A percentile compares a stretch with the other conserved stretches of the same genome.
Conservation (phyloP, 2,329 filamentous ascomycete species). For the Diaporthe australafricana region DNA sequence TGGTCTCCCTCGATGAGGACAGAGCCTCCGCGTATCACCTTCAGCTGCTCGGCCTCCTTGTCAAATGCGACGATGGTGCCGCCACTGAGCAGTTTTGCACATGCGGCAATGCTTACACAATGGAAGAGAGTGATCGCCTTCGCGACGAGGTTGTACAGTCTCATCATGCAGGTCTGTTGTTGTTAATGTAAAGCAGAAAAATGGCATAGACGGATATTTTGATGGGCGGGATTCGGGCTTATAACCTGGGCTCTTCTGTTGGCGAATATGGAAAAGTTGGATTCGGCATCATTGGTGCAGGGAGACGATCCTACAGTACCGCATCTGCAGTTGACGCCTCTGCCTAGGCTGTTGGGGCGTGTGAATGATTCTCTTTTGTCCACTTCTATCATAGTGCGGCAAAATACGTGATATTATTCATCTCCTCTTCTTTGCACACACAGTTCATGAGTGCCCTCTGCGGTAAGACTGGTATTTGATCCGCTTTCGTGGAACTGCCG, state of each 20-base stretch:
- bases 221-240: background rate
- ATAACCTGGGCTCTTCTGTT: background rate
- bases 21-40: constrained; percentile 53
- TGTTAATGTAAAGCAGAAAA: background rate
- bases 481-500: background rate
- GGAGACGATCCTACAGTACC: background rate
- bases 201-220: background rate
- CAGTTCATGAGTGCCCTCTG: too few relatives aligned
- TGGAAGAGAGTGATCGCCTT: background rate
- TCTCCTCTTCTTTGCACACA: background rate
- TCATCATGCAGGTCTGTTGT: background rate
- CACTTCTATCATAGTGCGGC: background rate
- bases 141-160: background rate
- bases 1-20: constrained; percentile 53
- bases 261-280: background rate
- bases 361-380: background rate
- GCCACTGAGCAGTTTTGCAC: constrained; percentile 36
- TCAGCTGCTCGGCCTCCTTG: constrained; percentile 45
- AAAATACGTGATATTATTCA: background rate
- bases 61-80: constrained; percentile 57
- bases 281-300: background rate
- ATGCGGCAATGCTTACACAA: background rate
- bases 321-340: background rate
- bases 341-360: background rate
- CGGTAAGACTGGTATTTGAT: background rate